These are phyloP conservation scores for Calonectria pseudoturangicola DNA, from an alignment of 2,329 filamentous ascomycete species.

Conservation along the genomic window DNA sequence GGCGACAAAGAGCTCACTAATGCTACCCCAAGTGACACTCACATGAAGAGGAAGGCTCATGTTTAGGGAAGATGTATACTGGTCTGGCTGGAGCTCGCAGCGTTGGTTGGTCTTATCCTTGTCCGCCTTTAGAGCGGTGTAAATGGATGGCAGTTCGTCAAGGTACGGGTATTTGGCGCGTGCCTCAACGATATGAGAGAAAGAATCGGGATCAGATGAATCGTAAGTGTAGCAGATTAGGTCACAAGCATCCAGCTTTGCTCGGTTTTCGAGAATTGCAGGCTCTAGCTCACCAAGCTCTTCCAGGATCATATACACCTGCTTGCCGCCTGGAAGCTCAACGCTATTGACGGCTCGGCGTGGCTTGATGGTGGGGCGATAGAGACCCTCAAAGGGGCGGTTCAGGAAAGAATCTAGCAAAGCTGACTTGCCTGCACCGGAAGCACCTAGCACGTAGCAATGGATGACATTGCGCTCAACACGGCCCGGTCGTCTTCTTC, in stretches of 20 bases:
- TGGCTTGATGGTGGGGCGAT: conserved; percentile 96
- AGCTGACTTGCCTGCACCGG: conserved; percentile 92
- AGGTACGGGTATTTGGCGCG: conserved; percentile 87
- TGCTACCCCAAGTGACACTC: conserved; percentile 94
- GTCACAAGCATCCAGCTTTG: conserved; percentile 94
- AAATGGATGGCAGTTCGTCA: conserved; percentile 92
- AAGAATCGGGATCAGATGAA: conserved; percentile 96
- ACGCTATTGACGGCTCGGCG: conserved; percentile 96
- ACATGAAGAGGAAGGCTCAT: conserved; percentile 96
- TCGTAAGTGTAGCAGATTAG: conserved; percentile 97
- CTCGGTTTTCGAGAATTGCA: conserved; percentile 92
- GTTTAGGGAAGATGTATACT: conserved; percentile 88
- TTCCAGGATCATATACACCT: conserved; percentile 96
- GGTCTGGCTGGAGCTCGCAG: conserved; percentile 91
- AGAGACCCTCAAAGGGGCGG: conserved; percentile 87
- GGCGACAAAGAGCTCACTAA: conserved; percentile 93
- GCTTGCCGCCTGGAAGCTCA: conserved; percentile 94
- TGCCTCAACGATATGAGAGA: conserved; percentile 90
- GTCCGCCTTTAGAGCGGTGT: conserved; percentile 95
- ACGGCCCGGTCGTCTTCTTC: conserved; percentile 85
- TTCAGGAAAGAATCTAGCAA: conserved; percentile 94
- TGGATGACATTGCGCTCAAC: conserved; percentile 96
- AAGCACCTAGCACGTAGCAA: conserved; percentile 92
- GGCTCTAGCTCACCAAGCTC: conserved; percentile 97
- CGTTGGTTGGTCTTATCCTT: conserved; percentile 97